phyloP scores from a whole-genome alignment of 352 stramenopile genomes.

The Globisporangium nunn region DNA sequence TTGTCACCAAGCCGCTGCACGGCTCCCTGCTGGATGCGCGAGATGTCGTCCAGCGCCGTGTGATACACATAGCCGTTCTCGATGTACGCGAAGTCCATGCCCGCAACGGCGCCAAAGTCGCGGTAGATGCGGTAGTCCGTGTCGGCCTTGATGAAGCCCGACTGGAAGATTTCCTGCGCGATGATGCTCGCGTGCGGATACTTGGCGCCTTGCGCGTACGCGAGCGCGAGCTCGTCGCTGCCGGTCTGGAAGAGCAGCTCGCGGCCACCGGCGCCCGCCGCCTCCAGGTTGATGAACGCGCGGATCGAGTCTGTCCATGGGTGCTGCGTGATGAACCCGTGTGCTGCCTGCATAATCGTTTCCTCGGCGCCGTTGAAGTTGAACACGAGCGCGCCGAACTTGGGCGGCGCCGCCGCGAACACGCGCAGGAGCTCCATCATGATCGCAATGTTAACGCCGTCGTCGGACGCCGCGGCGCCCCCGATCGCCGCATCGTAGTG shows the following conservation, averaged over 20 bases:
- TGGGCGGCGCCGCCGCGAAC: conserved; percentile 31
- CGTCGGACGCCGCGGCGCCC: conserved; percentile 57
- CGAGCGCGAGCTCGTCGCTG: conserved; percentile 64
- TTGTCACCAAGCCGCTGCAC: conserved; percentile 74
- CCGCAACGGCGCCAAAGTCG: conserved; percentile 63
- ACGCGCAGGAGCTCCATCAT: conserved; percentile 67
- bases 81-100: conserved; percentile 82
- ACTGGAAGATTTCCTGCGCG: conserved; percentile 73
- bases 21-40: conserved; percentile 55
- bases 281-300: conserved; percentile 79
- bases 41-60: conserved; percentile 61
- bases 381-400: conserved; percentile 54
- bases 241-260: conserved; percentile 77
- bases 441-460: conserved; percentile 76
- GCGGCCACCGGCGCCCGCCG: conserved; percentile 52
- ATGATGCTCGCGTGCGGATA: conserved; percentile 77
- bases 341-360: conserved; percentile 70
- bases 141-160: conserved; percentile 57
- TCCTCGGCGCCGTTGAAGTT: conserved; percentile 81
- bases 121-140: conserved; percentile 74
- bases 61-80: conserved; percentile 81
- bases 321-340: conserved; percentile 80
- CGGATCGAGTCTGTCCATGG: conserved; percentile 59
- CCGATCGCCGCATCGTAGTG: conserved; percentile 79
- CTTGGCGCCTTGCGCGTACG: conserved; percentile 60